Base-by-base conservation (phyloP, 768 basidiomycete genomes). In the Steccherinum ochraceum region DNA sequence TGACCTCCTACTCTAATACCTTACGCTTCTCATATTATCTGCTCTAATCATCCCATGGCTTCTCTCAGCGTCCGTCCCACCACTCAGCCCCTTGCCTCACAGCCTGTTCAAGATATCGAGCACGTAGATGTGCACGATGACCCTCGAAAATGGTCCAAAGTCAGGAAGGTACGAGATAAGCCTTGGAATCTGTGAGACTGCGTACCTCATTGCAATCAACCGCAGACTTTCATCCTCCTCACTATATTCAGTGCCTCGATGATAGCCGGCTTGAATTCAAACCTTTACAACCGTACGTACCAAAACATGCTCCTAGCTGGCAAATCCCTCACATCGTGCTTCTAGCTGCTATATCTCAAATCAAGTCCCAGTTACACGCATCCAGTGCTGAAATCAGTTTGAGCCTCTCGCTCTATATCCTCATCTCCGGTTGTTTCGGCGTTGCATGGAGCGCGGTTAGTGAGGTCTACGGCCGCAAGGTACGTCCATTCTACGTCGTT, bases 381-480 rank as follows among this genome's bases (percentile, higher is more conserved):
- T 78, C 79, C 0, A 69, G 72, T 45, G 64, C 72, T 11, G 74
- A 86, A 55, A 81, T 92, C 51, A 83, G 86, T 54, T 72, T 81
- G 64, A 78, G 78, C 52, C 68, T 90, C 13, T 83, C 86, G 0
- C 53, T 84, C 16, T 91, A 86, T 64, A 86, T 89, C 52, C 66
- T 83, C 2, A 58, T 87, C 10, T 89, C 90, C 63, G 89, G 89
- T 2, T 63, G 69, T 12, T 66, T 81, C 49, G 89, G 88, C 0
- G 58, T 87, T 11, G 26, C 83, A 3, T 89, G 89, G 88, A 78
- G 74, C 48, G 76, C 80, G 0, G 67, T 84, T 21, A 84, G 83
- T 49, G 89, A 92, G 64, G 77, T 90, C 27, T 82, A 80, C 59
- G 89, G 89, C 5, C 71, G 89, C 48, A 89, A 81, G 72, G 82